Conservation (phyloP, 2,329 filamentous ascomycete genomes). For the Hypoxylon sp. region DNA sequence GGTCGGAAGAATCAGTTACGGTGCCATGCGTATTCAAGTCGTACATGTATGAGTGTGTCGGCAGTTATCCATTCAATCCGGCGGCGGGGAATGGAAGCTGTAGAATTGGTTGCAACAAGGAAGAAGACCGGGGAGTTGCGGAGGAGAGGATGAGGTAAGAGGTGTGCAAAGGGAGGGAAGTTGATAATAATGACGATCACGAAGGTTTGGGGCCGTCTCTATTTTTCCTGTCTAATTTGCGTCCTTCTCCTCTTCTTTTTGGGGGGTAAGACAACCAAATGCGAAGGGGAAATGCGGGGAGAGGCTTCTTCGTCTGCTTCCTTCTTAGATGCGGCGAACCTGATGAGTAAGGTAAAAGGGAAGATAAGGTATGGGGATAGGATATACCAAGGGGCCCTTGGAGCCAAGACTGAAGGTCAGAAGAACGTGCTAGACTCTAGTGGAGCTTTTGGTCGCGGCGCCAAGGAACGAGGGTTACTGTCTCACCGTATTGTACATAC, state of each 20-base stretch:
- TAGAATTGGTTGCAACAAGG: slow-evolving; percentile 32
- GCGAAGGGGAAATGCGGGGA: slow-evolving; percentile 47
- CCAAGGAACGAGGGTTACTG: slow-evolving; percentile 43
- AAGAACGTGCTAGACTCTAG: slow-evolving; percentile 48
- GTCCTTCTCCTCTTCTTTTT: slow-evolving; percentile 41
- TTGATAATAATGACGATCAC: slow-evolving; percentile 45
- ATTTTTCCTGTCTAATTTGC: slow-evolving; percentile 23
- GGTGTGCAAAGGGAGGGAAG: slow-evolving; percentile 34
- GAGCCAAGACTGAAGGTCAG: slow-evolving; percentile 34
- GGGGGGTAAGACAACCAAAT: slow-evolving; percentile 30
- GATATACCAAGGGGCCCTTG: slow-evolving; percentile 31
- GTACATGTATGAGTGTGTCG: slow-evolving; percentile 44
- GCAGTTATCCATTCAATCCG: slow-evolving; percentile 42
- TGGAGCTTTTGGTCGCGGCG: slow-evolving; percentile 40
- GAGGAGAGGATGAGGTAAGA: slow-evolving; percentile 46
- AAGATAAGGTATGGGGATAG: slow-evolving; percentile 36
- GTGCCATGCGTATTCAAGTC: slow-evolving; percentile 38
- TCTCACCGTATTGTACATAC: slow-evolving; percentile 39
- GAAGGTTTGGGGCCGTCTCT: slow-evolving; percentile 41
- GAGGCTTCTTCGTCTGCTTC: slow-evolving; percentile 38
- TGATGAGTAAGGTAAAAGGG: slow-evolving; percentile 40
- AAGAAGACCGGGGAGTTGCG: slow-evolving; percentile 31
- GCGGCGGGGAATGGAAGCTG: slow-evolving; percentile 30
- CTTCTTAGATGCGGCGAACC: slow-evolving; percentile 36
- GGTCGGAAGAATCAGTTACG: slow-evolving; percentile 45